Evolutionary conservation across 2,329 filamentous ascomycete genomes (phyloP), one percentile per base, ranked within the genome.

Genomic region (Neofusicoccum kwambonambiense): DNA sequence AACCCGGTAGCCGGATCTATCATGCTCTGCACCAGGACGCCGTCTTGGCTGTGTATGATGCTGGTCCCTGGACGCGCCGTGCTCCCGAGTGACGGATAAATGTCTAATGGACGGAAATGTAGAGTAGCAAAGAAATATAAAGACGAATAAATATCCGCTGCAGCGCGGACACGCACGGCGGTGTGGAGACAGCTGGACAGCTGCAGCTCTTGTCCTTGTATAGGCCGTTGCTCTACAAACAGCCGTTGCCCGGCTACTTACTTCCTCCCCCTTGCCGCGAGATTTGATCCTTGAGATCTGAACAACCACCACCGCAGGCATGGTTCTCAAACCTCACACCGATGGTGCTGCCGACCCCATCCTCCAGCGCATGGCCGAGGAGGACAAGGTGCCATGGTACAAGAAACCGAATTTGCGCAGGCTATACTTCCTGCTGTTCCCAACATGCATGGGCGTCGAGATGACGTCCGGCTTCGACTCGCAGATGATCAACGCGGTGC

Each of bases 341-440:
- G 67, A 70, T 66, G 72, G 70, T 42, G 70, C 63, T 44, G 70
- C 75, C n/a, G 78, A 80, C 64, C 77, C 78, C 15, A 68, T 80
- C 51, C 67, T 81, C 64, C 77, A 78, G 35, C 74, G 74, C 57
- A 70, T 81, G 52, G 77, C 79, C 12, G 72, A 78, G 27, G 70
- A 77, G 62, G 79, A 81, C 34, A 69, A 69, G 52, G 72, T 75
- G 44, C 74, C 71, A n/a, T 75, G 72, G 73, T 74, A 72, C 65
- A 71, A 68, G 39, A 71, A 74, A 45, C 65, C 72, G 7, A 69
- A 67, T 12, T 57, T 75, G 58, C 64, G 72, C 39, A 72, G 64
- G 63, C 72, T 66, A 27, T 75, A 75, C 69, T 72, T 75, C 62
- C 64, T 74, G 66, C 70, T 71, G 65, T 73, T 74, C 58, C 72